Percentiles rank a stretch among this genome's conserved stretches.
phyloP scores from a whole-genome alignment of 805 yeast species.

The Candida ulmi region DNA sequence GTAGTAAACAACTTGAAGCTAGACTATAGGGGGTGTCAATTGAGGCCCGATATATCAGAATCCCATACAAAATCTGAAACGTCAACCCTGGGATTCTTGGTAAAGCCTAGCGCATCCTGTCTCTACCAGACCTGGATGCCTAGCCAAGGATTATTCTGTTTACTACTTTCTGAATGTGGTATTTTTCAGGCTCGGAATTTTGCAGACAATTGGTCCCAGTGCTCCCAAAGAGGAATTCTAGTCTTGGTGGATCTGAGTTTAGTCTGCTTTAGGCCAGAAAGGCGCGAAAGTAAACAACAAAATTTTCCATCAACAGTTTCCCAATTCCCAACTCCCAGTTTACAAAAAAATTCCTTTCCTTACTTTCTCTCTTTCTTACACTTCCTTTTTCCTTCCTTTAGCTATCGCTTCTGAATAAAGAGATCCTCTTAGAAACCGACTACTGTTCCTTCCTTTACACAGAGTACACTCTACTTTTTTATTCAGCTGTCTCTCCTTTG shows the following conservation, averaged over 20 bases:
- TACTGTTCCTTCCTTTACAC: slow-evolving; percentile 29
- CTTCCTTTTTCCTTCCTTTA: not conserved
- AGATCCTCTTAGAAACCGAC: slow-evolving; percentile 10
- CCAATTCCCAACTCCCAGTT: slow-evolving; percentile 24
- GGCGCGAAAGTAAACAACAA: not conserved
- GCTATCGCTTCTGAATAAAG: not conserved
- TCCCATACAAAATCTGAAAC: too few species aligned
- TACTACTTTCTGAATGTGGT: too few species aligned
- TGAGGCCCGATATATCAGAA: too few species aligned
- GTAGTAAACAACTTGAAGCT: too few species aligned
- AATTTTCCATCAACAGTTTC: slow-evolving; percentile 20
- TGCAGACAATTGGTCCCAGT: not conserved
- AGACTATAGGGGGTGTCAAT: too few species aligned
- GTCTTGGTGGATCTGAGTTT: not conserved
- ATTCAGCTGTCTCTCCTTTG: slow-evolving; percentile 5
- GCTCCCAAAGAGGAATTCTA: not conserved
- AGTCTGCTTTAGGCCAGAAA: not conserved
- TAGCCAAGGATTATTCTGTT: too few species aligned
- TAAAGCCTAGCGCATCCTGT: too few species aligned
- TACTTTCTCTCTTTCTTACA: not conserved
- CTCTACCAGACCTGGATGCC: too few species aligned
- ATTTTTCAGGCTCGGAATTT: too few species aligned
- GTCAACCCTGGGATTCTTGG: too few species aligned
- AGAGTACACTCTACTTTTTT: slow-evolving; percentile 15
- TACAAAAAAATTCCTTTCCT: not conserved